phyloP scores from a whole-genome alignment of 31 red algal species.

The Asparagopsis taxiformis region DNA sequence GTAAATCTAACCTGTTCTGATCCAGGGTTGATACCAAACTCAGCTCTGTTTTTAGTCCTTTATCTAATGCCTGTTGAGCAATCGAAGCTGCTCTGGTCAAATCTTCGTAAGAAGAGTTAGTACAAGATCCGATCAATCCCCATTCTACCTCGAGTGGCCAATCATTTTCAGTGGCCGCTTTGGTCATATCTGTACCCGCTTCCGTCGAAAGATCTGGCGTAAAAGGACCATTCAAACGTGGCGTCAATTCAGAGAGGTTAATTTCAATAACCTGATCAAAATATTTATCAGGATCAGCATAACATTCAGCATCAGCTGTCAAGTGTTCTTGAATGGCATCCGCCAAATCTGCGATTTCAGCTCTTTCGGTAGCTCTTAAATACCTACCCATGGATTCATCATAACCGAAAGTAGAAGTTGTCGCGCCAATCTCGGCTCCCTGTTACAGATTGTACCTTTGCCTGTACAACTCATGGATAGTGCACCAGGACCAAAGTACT shows the following conservation, averaged over 20 bases:
- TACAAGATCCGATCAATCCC: constrained; percentile 71
- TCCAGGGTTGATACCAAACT: constrained; percentile 66
- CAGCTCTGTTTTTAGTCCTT: constrained; percentile 52
- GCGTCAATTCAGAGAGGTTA: constrained; percentile 44
- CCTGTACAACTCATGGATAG: constrained; percentile 69
- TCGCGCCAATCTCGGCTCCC: constrained; percentile 85
- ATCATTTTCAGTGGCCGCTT: constrained; percentile 47
- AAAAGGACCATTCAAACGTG: constrained; percentile 70
- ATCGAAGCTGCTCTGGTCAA: constrained; percentile 55
- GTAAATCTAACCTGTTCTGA: constrained; percentile 75
- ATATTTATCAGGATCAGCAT: too few species aligned
- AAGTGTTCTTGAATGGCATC: constrained; percentile 25
- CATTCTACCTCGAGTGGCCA: constrained; percentile 48
- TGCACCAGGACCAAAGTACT: constrained; percentile 73
- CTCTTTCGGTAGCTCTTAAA: constrained; percentile 47
- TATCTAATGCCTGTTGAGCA: constrained; percentile 45
- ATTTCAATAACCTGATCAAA: constrained; percentile 78
- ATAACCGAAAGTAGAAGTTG: constrained; percentile 71
- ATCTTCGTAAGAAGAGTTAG: constrained; percentile 86
- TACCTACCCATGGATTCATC: constrained; percentile 55
- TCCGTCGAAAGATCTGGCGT: constrained; percentile 60
- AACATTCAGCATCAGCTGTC: constrained; percentile 39
- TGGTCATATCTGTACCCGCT: constrained; percentile 14
- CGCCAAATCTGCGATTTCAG: constrained; percentile 32
- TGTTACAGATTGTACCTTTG: constrained; percentile 72